Conservation (phyloP, 352 stramenopile species). For the Globisporangium uncinulatum region DNA sequence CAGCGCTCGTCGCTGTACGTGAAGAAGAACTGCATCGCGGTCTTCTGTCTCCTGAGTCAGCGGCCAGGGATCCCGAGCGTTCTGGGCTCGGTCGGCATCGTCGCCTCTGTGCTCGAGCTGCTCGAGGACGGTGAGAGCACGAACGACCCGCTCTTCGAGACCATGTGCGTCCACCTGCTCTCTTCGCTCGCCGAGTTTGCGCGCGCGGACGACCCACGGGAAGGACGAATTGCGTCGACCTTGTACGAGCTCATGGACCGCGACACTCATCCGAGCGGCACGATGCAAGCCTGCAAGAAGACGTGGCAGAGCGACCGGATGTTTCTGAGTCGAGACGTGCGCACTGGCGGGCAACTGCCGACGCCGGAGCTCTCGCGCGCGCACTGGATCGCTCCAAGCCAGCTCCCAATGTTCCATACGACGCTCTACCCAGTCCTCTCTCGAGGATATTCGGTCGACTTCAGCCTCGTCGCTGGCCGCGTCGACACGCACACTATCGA, state of each 20-base stretch:
- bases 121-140: conserved; percentile 26
- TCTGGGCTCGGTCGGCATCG: conserved; percentile 49
- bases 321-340: conserved; percentile 31
- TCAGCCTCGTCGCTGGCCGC: conserved; percentile 41
- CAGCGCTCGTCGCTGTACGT: conserved; percentile 30
- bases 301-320: conserved; percentile 52
- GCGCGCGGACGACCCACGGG: conserved; percentile 40
- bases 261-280: conserved; percentile 11
- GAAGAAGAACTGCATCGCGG: conserved; percentile 66
- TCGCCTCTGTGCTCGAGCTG: conserved; percentile 47
- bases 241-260: conserved; percentile 56
- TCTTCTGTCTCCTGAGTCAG: conserved; percentile 51
- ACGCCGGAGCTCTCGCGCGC: conserved; percentile 24
- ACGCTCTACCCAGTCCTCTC: conserved; percentile 33
- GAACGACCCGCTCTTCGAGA: conserved; percentile 30
- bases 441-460: conserved; percentile 39
- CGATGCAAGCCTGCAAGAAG: too few species aligned
- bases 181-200: conserved; percentile 53
- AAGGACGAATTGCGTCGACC: conserved; percentile 48
- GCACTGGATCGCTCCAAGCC: conserved; percentile 18
- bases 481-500: conserved; percentile 60
- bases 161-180: conserved; percentile 66
- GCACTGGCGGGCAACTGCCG: conserved; percentile 14
- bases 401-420: conserved; percentile 22
- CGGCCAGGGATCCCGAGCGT: conserved; percentile 34